phyloP scores from a whole-genome alignment of 148 eudicot species.

The Persicaria tinctoria region DNA sequence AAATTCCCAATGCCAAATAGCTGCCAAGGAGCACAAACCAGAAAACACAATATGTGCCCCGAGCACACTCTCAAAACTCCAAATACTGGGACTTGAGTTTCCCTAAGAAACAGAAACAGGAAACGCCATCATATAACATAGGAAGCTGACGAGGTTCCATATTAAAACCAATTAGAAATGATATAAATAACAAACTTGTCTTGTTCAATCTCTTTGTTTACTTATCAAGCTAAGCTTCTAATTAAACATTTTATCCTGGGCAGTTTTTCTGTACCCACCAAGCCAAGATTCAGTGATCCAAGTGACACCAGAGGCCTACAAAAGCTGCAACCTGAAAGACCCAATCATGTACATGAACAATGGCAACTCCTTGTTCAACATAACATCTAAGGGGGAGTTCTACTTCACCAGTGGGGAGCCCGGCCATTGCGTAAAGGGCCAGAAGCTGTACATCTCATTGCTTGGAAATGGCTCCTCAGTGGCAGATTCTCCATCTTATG shows the following conservation, averaged over 20 bases:
- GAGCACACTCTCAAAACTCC: no score
- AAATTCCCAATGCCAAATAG: no score
- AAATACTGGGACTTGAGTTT: no score
- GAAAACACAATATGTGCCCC: no score
- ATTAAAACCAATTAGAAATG: no score
- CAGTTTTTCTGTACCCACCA: conserved; percentile 96
- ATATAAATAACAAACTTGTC: no score
- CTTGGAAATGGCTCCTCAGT: conserved; percentile 38
- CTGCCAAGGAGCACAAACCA: no score
- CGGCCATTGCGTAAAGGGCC: conserved; percentile 59
- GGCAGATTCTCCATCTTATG: conserved; percentile 29
- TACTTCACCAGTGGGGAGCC: conserved; percentile 77
- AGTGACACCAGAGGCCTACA: conserved; percentile 51
- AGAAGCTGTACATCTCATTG: conserved; percentile 72
- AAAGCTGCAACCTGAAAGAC: conserved; percentile 55
- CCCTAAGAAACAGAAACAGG: no score
- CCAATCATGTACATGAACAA: conserved; percentile 73
- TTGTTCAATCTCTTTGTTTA: no score
- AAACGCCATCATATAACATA: no score
- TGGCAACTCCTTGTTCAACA: conserved; percentile 78
- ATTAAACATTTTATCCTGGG: background rate
- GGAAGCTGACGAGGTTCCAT: no score
- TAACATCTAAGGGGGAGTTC: conserved; percentile 45
- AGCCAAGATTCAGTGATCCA: conserved; percentile 85
- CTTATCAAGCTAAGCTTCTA: no score